Evolutionary conservation across 2,329 filamentous ascomycete species (phyloP).

Genomic region (Fusarium multiceps): DNA sequence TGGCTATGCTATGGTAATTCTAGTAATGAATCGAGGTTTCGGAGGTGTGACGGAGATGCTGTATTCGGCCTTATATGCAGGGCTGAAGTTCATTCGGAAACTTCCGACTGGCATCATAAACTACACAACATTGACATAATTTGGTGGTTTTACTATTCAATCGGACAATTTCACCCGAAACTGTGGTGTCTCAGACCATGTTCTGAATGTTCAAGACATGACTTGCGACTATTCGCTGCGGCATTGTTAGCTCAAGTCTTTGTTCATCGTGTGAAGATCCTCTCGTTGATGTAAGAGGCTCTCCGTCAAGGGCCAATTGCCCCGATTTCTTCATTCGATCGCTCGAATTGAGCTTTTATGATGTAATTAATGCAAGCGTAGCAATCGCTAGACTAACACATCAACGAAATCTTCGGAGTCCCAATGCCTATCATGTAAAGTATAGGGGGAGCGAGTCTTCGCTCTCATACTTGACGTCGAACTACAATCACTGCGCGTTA

Average conservation of each 20-base stretch:
- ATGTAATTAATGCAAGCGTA: too few relatives aligned
- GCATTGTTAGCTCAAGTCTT: fast-evolving
- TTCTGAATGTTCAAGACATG: not conserved
- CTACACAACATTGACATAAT: not conserved
- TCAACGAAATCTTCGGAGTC: too few relatives aligned
- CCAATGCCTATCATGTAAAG: too few relatives aligned
- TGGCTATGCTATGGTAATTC: too few relatives aligned
- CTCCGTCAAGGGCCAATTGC: not conserved
- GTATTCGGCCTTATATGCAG: not conserved
- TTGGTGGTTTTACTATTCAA: not conserved
- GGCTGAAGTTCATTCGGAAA: not conserved
- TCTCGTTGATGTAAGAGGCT: not conserved
- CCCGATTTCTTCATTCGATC: not conserved
- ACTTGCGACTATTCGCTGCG: too few relatives aligned
- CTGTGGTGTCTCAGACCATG: not conserved
- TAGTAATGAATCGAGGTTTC: not conserved
- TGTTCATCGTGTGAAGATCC: not conserved
- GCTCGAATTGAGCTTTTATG: too few relatives aligned
- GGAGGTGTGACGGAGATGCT: not conserved
- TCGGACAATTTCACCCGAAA: not conserved
- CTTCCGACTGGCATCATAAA: not conserved
- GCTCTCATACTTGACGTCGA: not conserved
- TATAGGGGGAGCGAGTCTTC: too few relatives aligned
- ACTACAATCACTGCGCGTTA: not conserved
- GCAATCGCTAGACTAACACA: too few relatives aligned